Evolutionary conservation across 2,329 filamentous ascomycete species (phyloP), one percentile per base, ranked within the genome.

Genomic region (Venturia effusa): DNA sequence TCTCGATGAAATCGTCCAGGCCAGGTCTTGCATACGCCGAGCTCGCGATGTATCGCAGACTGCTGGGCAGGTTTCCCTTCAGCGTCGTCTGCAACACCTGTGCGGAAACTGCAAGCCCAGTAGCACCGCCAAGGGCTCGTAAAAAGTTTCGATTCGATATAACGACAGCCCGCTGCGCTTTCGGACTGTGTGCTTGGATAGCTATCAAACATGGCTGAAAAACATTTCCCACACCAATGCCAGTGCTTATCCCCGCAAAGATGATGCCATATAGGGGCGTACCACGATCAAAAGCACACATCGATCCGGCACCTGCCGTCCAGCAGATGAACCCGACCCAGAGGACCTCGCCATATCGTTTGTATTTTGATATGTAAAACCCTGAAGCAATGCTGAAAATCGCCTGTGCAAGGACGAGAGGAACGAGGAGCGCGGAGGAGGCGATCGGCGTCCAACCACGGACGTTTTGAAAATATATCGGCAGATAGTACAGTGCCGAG

Each of bases 141-240:
- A 86, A 77, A 69, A 87, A 87, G 67, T 88, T 88, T 1, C 85
- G 78, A 61, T 81, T 80, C 1, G 82, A 83, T 40, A 86, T 87
- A 24, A 86, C 80, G 1, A 87, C 81, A 0, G 85, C 85, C 24
- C 85, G 78, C 51, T 86, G 80, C 0, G 79, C 73, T 69, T 83
- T 84, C 0, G 77, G 75, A 27, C 78, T 80, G 70, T 86, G 83
- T 4, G 71, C 71, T 61, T 72, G 71, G 24, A 71, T 48, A 11
- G 63, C 63, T 19, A 64, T 32, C 11, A 64, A 17, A 0, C 77
- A 79, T 4, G 80, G 79, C 65, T 83, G 80, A 66, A 82, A 81
- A 5, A 77, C 75, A 65, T 76, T 78, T 1, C 85, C 85, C 0
- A 84, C 74, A 10, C 84, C 83, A 3, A 79, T 70, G 1, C 83